A percentile compares a stretch with the other conserved stretches of the same genome.
These are phyloP conservation scores for Scolecobasidium constrictum DNA, from an alignment of 2,329 filamentous ascomycete species.

Conservation along the genomic window DNA sequence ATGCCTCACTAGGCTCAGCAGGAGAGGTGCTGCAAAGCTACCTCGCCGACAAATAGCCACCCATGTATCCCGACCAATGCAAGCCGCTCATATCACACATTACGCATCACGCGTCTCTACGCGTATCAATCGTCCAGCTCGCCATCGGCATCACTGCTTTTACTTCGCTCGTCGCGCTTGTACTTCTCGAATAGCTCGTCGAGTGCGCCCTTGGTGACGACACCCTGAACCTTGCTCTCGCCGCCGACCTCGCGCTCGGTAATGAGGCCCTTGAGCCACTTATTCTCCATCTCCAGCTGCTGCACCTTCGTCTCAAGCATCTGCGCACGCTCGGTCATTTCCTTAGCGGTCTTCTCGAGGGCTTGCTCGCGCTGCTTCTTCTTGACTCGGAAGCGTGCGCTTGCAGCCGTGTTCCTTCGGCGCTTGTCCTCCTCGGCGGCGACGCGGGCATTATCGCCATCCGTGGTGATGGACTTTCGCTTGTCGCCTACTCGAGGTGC, in stretches of 20 bases:
- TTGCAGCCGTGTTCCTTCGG: slow-evolving; percentile 42
- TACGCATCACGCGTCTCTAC: no score
- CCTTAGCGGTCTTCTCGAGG: slow-evolving; percentile 39
- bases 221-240: slow-evolving; percentile 6
- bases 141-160: background rate
- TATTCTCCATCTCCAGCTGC: slow-evolving; percentile 42
- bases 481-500: slow-evolving; percentile 26
- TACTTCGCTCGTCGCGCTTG: slow-evolving; percentile 3
- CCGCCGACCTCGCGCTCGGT: slow-evolving; percentile 34
- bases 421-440: slow-evolving; percentile 44
- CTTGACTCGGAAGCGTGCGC: slow-evolving; percentile 42
- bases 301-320: slow-evolving; percentile 34
- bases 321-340: slow-evolving; percentile 37
- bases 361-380: slow-evolving; percentile 45
- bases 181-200: slow-evolving; percentile 7
- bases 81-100: no score
- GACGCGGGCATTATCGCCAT: slow-evolving; percentile 35
- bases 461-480: slow-evolving; percentile 31
- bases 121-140: background rate
- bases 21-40: no score
- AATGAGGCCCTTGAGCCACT: slow-evolving; percentile 41
- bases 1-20: no score
- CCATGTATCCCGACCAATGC: no score
- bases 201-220: slow-evolving; percentile 4
- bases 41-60: no score